These are phyloP conservation scores for Ceratobasidium sp. DNA, from an alignment of 1,284 basidiomycete species.

Conservation along the genomic window DNA sequence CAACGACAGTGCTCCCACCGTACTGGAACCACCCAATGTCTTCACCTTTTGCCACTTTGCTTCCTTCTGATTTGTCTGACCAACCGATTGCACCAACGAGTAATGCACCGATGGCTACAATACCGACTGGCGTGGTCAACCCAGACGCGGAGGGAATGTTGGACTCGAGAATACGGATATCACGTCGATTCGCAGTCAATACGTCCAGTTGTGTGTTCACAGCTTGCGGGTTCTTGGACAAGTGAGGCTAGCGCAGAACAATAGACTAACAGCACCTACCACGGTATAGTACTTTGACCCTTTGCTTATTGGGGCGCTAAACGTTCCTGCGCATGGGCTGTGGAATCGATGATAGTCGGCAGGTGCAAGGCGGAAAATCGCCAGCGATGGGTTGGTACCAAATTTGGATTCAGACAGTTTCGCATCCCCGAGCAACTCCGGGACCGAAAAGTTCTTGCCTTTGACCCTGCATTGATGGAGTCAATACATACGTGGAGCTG, in stretches of 20 bases:
- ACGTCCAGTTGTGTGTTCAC: constrained; percentile 77
- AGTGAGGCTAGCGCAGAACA: neutral
- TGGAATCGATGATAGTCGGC: constrained; percentile 65
- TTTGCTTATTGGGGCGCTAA: constrained; percentile 47
- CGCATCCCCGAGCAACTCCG: constrained; percentile 53
- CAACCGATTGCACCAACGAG: constrained; percentile 64
- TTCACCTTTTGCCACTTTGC: constrained; percentile 46
- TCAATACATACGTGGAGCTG: neutral
- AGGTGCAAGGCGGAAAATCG: constrained; percentile 58
- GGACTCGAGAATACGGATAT: constrained; percentile 46
- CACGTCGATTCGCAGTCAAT: constrained; percentile 72
- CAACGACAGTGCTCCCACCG: constrained; percentile 72
- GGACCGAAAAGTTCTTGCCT: constrained; percentile 58
- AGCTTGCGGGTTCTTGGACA: constrained; percentile 70
- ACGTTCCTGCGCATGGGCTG: constrained; percentile 55
- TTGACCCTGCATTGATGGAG: constrained; percentile 54
- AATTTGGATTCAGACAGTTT: constrained; percentile 42
- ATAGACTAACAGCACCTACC: constrained; percentile 8
- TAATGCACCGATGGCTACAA: constrained; percentile 69
- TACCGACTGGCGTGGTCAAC: constrained; percentile 59
- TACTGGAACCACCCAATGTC: constrained; percentile 65
- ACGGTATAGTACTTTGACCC: constrained; percentile 50
- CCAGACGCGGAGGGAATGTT: constrained; percentile 56
- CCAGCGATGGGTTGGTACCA: constrained; percentile 48
- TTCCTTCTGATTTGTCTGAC: constrained; percentile 48